phyloP scores from a whole-genome alignment of 2,329 filamentous ascomycete genomes.

The Daldinia eschscholtzii region DNA sequence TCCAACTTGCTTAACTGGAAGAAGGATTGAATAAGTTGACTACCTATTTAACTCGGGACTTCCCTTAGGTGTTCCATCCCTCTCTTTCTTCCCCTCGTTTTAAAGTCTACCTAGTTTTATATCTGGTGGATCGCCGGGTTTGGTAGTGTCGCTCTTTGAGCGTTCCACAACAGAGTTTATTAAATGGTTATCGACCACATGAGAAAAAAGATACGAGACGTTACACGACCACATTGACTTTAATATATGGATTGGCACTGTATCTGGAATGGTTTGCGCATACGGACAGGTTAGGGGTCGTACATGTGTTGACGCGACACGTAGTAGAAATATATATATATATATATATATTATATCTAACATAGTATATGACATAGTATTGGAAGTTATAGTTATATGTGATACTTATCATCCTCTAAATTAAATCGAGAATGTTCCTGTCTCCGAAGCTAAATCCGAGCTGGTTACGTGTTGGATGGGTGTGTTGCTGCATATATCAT shows the following conservation, averaged over 20 bases:
- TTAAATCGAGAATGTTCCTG: not conserved
- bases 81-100: not conserved
- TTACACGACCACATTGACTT: slow-evolving; percentile 16
- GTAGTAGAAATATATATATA: slow-evolving; percentile 3
- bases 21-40: slow-evolving; percentile 37
- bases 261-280: slow-evolving; percentile 31
- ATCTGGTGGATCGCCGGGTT: not conserved
- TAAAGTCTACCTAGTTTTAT: not conserved
- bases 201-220: slow-evolving; percentile 25
- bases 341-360: not conserved
- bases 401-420: not conserved
- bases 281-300: slow-evolving; percentile 20
- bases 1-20: slow-evolving; percentile 47
- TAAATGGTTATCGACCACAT: not conserved
- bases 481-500: slow-evolving; percentile 8
- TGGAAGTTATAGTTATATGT: too few species aligned
- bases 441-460: not conserved
- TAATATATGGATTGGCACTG: slow-evolving; percentile 19
- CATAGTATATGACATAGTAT: too few species aligned
- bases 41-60: not conserved
- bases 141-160: not conserved
- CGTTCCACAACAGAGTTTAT: slow-evolving; percentile 4
- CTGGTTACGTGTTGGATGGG: not conserved
- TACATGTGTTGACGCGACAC: not conserved
- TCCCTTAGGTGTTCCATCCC: not conserved